A percentile compares a stretch with the other conserved stretches of the same genome.
Conservation (phyloP, 768 basidiomycete species). For the Lentinula lateritia region DNA sequence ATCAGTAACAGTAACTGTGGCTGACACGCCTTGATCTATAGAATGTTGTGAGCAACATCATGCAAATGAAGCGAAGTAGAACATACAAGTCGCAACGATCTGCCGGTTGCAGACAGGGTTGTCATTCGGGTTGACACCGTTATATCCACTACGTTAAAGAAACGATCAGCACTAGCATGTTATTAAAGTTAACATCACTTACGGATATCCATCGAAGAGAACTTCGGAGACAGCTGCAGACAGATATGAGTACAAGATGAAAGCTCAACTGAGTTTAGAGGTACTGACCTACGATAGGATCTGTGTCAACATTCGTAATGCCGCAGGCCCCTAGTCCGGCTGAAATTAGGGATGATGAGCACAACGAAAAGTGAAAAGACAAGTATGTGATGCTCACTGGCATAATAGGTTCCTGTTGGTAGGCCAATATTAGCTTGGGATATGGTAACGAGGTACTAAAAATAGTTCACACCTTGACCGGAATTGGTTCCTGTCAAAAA, state of each 20-base stretch:
- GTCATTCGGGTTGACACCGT: conserved; percentile 58
- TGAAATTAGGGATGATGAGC: conserved; percentile 12
- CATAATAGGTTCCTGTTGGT: conserved; percentile 46
- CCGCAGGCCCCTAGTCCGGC: conserved; percentile 66
- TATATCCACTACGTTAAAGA: conserved; percentile 38
- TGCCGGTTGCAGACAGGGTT: conserved; percentile 67
- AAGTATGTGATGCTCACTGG: conserved; percentile 23
- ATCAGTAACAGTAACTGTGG: conserved; percentile 51
- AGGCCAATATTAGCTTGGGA: not conserved
- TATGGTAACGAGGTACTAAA: not conserved
- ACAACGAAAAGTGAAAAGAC: not conserved
- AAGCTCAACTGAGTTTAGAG: not conserved
- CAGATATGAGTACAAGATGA: not conserved
- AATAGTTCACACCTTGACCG: conserved; percentile 36
- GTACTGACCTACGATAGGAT: conserved; percentile 30
- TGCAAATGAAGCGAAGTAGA: not conserved
- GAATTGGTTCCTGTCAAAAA: conserved; percentile 42
- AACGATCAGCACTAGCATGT: conserved; percentile 1
- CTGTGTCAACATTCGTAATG: conserved; percentile 42
- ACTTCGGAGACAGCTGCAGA: conserved; percentile 47
- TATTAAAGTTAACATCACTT: conserved; percentile 18
- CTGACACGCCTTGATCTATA: conserved; percentile 45
- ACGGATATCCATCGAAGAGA: conserved; percentile 60
- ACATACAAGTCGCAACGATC: conserved; percentile 46
- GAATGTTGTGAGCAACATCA: conserved; percentile 2